These are phyloP conservation scores for Gentiana dahurica DNA, from an alignment of 257 asterid genomes.

Conservation along the genomic window DNA sequence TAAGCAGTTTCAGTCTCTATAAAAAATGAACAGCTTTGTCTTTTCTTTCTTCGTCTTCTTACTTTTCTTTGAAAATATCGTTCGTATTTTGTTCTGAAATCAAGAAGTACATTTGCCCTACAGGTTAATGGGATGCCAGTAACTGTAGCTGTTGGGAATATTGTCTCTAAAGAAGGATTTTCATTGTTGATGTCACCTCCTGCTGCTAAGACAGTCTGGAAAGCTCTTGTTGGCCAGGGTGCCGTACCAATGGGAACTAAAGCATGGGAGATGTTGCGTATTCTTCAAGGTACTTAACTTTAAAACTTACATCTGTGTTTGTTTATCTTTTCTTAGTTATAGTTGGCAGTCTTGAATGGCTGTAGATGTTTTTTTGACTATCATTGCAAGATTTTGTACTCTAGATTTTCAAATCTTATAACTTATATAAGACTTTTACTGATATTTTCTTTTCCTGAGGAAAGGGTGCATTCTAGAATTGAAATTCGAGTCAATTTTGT, in stretches of 20 bases:
- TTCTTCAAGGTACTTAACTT: conserved; percentile 58
- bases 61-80: too few species aligned
- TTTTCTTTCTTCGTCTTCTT: too few species aligned
- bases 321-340: conserved; percentile 4
- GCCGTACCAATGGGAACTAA: conserved; percentile 59
- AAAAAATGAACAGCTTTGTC: too few species aligned
- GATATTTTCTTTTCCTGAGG: too few species aligned
- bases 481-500: too few species aligned
- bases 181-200: conserved; percentile 67
- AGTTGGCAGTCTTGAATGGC: conserved; percentile 2
- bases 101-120: not conserved
- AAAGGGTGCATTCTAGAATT: too few species aligned
- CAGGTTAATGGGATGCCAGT: conserved; percentile 87
- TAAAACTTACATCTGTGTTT: not conserved
- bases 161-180: conserved; percentile 70
- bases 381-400: not conserved
- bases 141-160: conserved; percentile 84
- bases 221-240: conserved; percentile 62
- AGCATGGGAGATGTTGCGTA: conserved; percentile 89
- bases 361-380: not conserved
- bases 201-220: conserved; percentile 55
- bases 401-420: not conserved
- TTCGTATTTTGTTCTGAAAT: too few species aligned
- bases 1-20: too few species aligned
- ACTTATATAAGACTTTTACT: too few species aligned